phyloP scores from a whole-genome alignment of 2,329 filamentous ascomycete genomes.

The Coleophoma cylindrospora region DNA sequence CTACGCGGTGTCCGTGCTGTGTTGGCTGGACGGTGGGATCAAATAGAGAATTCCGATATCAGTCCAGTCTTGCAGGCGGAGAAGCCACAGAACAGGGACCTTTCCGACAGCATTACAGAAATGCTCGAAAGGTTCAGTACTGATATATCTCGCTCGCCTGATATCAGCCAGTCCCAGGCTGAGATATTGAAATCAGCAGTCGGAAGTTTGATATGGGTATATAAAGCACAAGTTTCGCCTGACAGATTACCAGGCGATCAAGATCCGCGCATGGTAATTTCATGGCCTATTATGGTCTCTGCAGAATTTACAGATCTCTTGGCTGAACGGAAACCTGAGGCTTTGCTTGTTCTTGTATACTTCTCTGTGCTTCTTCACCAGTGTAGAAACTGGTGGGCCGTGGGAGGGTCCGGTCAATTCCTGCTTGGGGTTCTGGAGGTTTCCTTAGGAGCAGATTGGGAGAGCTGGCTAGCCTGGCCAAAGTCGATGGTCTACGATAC shows the following conservation, averaged over 20 bases:
- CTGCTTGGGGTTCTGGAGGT: constrained; percentile 15
- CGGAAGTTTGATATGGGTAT: constrained; percentile 9
- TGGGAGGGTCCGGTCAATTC: constrained; percentile 17
- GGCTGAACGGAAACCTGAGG: constrained; percentile 25
- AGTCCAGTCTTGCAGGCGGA: constrained; percentile 12
- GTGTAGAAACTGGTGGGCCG: constrained; percentile 15
- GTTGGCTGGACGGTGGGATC: constrained; percentile 13
- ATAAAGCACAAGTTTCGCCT: constrained; percentile 6
- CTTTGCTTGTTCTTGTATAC: constrained; percentile 30
- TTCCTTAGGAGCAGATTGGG: constrained; percentile 14
- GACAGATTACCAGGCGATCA: not conserved
- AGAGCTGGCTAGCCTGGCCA: constrained; percentile 5
- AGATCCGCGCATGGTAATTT: constrained; percentile 16
- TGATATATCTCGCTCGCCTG: too few species aligned
- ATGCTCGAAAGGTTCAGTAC: too few species aligned
- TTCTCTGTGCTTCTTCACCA: constrained; percentile 30
- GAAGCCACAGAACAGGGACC: not conserved
- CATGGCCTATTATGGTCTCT: constrained; percentile 31
- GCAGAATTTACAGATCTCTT: constrained; percentile 26
- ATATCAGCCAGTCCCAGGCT: not conserved
- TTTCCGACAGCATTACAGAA: not conserved
- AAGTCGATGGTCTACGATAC: not conserved
- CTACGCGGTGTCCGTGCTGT: constrained; percentile 23
- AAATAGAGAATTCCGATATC: constrained; percentile 20
- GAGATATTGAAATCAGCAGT: constrained; percentile 7